A percentile compares a stretch with the other conserved stretches of the same genome.
Conservation (phyloP, 495 filamentous ascomycete genomes). For the Penicillium ucsense region DNA sequence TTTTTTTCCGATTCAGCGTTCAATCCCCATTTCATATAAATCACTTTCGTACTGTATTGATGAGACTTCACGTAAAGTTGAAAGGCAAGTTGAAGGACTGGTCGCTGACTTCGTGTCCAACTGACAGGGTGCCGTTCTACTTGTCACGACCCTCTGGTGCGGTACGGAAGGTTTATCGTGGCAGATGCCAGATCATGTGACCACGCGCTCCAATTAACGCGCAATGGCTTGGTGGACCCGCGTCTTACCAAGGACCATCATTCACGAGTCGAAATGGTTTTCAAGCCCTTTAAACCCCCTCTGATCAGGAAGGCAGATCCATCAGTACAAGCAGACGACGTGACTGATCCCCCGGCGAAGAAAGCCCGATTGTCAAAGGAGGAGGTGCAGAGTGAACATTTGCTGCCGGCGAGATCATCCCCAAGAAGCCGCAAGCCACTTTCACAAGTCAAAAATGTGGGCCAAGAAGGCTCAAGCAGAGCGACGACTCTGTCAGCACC, state of each 20-base stretch:
- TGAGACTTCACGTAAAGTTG: too few relatives aligned
- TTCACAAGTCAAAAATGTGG: constrained; percentile 22
- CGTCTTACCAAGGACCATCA: constrained; percentile 1
- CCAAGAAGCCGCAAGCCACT: constrained; percentile 17
- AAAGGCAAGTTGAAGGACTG: too few relatives aligned
- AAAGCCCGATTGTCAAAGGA: constrained; percentile 20
- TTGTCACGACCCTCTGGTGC: too few relatives aligned
- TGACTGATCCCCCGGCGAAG: constrained; percentile 16
- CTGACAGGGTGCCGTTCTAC: too few relatives aligned
- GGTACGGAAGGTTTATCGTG: neutral
- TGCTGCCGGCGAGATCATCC: constrained; percentile 2
- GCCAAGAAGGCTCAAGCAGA: constrained; percentile 7
- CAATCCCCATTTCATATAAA: too few relatives aligned
- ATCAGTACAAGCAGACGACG: constrained; percentile 1
- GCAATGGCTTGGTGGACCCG: neutral
- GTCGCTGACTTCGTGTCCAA: too few relatives aligned
- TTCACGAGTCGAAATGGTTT: constrained; percentile 27
- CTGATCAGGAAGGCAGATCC: constrained; percentile 26
- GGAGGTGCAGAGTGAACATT: constrained; percentile 5
- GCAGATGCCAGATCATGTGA: constrained; percentile 7
- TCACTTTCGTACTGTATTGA: too few relatives aligned
- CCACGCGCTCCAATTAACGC: constrained; percentile 4
- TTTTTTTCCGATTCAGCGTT: too few relatives aligned
- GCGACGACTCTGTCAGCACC: neutral
- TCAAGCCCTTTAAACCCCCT: constrained; percentile 38